Evolutionary conservation across 2,329 filamentous ascomycete species (phyloP).

Genomic region (Cladosporium sp.): DNA sequence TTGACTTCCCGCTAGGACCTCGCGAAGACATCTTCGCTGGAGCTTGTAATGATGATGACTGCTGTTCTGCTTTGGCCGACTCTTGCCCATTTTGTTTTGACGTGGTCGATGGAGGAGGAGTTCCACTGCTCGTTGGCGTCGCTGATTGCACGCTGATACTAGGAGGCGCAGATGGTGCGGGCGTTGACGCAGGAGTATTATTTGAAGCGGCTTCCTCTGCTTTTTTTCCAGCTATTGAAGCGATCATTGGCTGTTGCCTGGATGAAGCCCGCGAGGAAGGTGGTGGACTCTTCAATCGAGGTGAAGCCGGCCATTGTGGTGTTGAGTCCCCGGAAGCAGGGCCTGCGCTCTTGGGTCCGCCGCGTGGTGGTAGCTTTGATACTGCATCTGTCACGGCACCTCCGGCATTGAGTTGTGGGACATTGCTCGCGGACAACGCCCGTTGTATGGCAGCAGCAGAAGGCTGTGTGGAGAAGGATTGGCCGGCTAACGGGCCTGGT

Average conservation of each 20-base stretch:
- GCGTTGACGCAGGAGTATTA: background rate
- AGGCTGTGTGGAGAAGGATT: slow-evolving; percentile 43
- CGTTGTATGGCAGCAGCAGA: slow-evolving; percentile 61
- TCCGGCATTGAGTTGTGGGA: slow-evolving; percentile 56
- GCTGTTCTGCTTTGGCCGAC: slow-evolving; percentile 34
- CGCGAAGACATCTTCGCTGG: slow-evolving; percentile 37
- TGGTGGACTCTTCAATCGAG: slow-evolving; percentile 63
- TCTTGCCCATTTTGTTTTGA: slow-evolving; percentile 14
- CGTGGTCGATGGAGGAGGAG: slow-evolving; percentile 19
- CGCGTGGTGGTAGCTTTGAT: slow-evolving; percentile 53
- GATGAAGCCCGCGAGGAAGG: slow-evolving; percentile 52
- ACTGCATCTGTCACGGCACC: slow-evolving; percentile 53
- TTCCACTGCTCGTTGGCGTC: slow-evolving; percentile 35
- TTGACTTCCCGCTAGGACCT: slow-evolving; percentile 40
- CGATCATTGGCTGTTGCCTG: slow-evolving; percentile 38
- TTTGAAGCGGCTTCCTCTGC: slow-evolving; percentile 25
- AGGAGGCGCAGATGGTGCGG: slow-evolving; percentile 33
- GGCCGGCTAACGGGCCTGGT: slow-evolving; percentile 27
- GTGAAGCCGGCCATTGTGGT: slow-evolving; percentile 72
- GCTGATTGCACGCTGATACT: slow-evolving; percentile 43
- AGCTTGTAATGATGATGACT: slow-evolving; percentile 25
- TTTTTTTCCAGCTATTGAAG: slow-evolving; percentile 27
- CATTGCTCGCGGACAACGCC: slow-evolving; percentile 63
- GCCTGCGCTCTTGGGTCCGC: slow-evolving; percentile 53
- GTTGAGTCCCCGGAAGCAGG: slow-evolving; percentile 44